Percentiles rank a stretch among this genome's conserved stretches.
Evolutionary conservation across 2,329 filamentous ascomycete species (phyloP).

Genomic region (Myriosclerotinia duriaeana): DNA sequence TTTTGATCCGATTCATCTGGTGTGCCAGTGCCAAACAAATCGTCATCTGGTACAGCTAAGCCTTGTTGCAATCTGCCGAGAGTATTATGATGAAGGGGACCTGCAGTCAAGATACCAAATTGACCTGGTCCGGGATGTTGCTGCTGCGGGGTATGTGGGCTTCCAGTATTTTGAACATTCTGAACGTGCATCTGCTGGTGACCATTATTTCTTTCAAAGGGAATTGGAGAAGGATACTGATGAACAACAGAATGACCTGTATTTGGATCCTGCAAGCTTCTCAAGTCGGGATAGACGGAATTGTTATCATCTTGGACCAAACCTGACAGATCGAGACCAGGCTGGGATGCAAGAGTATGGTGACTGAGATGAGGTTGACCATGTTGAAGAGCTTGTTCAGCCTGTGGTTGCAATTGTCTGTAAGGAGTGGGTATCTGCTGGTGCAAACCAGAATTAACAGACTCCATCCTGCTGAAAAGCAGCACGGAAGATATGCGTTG

Average conservation of each 20-base stretch:
- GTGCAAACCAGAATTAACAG: constrained; percentile 36
- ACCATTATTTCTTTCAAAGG: constrained; percentile 42
- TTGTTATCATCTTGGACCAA: constrained; percentile 43
- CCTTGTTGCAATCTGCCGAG: constrained; percentile 39
- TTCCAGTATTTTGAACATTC: constrained; percentile 36
- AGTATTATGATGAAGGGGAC: constrained; percentile 39
- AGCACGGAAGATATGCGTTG: constrained; percentile 33
- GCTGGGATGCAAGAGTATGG: constrained; percentile 42
- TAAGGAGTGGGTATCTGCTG: constrained; percentile 39
- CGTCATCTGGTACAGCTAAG: constrained; percentile 40
- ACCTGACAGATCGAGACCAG: constrained; percentile 44
- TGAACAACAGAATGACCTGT: constrained; percentile 32
- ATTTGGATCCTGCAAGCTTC: constrained; percentile 41
- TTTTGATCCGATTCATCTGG: constrained; percentile 45
- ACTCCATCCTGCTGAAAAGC: constrained; percentile 35
- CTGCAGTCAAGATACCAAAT: constrained; percentile 49
- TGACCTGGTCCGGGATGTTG: constrained; percentile 44
- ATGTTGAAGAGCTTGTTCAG: constrained; percentile 40
- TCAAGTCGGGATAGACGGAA: constrained; percentile 43
- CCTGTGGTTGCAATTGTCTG: constrained; percentile 39
- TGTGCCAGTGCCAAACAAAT: constrained; percentile 41
- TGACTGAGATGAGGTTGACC: constrained; percentile 39
- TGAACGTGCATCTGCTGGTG: constrained; percentile 38
- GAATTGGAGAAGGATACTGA: constrained; percentile 40
- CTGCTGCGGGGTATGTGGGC: constrained; percentile 43